These are phyloP conservation scores for Lojkania enalia DNA, from an alignment of 2,329 filamentous ascomycete genomes.

Conservation along the genomic window DNA sequence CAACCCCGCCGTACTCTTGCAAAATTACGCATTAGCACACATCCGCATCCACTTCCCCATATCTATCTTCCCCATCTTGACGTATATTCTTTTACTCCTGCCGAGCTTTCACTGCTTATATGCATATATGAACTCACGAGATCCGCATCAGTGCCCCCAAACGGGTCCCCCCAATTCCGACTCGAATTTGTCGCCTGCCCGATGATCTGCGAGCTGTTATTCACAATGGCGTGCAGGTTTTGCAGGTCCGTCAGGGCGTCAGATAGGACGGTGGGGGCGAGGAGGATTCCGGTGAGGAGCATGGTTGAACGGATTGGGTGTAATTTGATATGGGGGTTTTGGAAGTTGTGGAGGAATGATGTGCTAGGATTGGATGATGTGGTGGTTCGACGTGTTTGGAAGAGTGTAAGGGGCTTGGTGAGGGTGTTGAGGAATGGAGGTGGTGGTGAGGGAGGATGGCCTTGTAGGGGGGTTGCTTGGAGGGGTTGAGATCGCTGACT, in stretches of 20 bases:
- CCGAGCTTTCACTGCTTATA: neutral
- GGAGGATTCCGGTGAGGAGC: slow-evolving; percentile 33
- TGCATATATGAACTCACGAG: slow-evolving; percentile 15
- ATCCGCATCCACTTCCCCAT: neutral
- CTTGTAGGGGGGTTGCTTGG: no score
- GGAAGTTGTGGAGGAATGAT: neutral
- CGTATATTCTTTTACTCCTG: no score
- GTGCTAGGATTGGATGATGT: neutral
- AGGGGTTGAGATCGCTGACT: no score
- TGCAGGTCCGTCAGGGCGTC: slow-evolving; percentile 31
- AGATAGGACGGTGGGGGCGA: slow-evolving; percentile 29
- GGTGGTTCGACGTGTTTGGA: neutral
- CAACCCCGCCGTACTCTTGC: slow-evolving; percentile 36
- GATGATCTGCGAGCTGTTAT: slow-evolving; percentile 32
- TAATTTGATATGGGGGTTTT: neutral
- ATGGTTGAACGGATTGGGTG: slow-evolving; percentile 19
- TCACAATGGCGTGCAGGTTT: slow-evolving; percentile 32
- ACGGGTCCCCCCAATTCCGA: slow-evolving; percentile 29
- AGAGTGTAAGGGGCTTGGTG: neutral
- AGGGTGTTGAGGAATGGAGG: neutral
- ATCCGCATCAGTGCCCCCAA: slow-evolving; percentile 4
- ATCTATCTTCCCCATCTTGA: neutral
- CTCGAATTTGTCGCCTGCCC: slow-evolving; percentile 31
- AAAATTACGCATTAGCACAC: neutral
- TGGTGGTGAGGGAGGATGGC: no score